phyloP scores from a whole-genome alignment of 306 rosid genomes.

The Psophocarpus tetragonolobus region DNA sequence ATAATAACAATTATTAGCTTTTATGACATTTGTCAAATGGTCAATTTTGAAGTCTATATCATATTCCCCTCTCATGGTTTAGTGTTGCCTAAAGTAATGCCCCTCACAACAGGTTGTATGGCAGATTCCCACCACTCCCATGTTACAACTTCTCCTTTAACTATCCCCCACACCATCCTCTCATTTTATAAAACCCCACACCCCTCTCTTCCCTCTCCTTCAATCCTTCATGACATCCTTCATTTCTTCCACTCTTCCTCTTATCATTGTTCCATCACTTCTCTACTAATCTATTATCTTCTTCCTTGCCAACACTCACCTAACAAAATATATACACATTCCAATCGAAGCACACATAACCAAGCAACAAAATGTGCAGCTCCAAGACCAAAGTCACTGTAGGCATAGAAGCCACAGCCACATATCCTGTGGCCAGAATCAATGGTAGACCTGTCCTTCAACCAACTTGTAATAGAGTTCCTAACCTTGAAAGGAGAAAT shows the following conservation, averaged over 20 bases:
- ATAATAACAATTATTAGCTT: slow-evolving; percentile 7
- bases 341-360: neutral
- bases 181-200: slow-evolving; percentile 53
- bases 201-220: slow-evolving; percentile 44
- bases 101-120: slow-evolving; percentile 51
- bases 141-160: slow-evolving; percentile 51
- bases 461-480: slow-evolving; percentile 77
- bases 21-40: slow-evolving; percentile 42
- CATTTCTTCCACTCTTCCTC: neutral
- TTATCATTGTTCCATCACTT: slow-evolving; percentile 30
- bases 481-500: slow-evolving; percentile 58
- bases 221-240: slow-evolving; percentile 31
- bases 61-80: slow-evolving; percentile 39
- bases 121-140: slow-evolving; percentile 76
- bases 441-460: slow-evolving; percentile 83
- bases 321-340: neutral
- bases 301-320: neutral
- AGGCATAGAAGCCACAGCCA: slow-evolving; percentile 47
- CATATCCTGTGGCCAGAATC: slow-evolving; percentile 51
- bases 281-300: neutral
- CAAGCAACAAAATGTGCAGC: slow-evolving; percentile 61
- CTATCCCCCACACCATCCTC: slow-evolving; percentile 47
- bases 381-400: slow-evolving; percentile 64
- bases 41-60: slow-evolving; percentile 41
- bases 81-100: slow-evolving; percentile 46